Base-by-base conservation (phyloP, 192 early-diverging fungal genomes). In the Rhizoclosmatium sp. region DNA sequence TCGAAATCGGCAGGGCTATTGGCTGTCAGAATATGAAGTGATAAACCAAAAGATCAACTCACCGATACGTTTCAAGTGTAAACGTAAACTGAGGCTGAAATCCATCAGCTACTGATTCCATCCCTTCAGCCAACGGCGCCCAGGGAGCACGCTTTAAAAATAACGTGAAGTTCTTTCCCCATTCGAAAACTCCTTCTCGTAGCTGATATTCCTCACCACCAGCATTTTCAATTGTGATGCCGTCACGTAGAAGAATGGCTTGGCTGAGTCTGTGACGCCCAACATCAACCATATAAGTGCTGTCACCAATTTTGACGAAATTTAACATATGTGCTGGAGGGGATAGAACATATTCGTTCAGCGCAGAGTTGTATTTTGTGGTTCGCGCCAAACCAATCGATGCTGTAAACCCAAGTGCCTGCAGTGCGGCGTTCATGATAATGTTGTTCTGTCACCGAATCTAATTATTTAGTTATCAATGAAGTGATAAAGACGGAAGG, bases 1-100 rank as follows among this genome's bases (percentile, higher is more conserved):
- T 71, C 56, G 70, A 40, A 71, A 47, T 71, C 70, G 19, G 45
- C 21, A 39, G 70, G 70, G 21, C 70, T 71, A n/a, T 21, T 31
- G 9, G 3, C 31, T 65, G 62, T 41, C 10, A 40, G 41, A 12
- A 65, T 14, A 23, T 65, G 23, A 4, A 21, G 41, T 23, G 62
- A 21, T 65, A 12, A 23, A 23, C 62, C 40, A 65, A 65, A 2
- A 23, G 31, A 65, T 2, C 31, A 65, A 10, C 44, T 71, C 2
- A 71, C 69, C 70, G 47, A 42, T 58, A 71, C 44, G 14, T 49
- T 42, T 71, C 70, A n/a, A 49, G 47, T 9, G 49, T 71, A 49
- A 71, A 71, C 19, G 45, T 56, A 10, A 71, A 71, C 70, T 41
- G 4, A 12, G 16, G 21, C 44, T n/a, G 44, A 39, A 58, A 71